These are phyloP conservation scores for Eucalyptus victrix DNA, from an alignment of 345 rosid genomes.

Conservation along the genomic window DNA sequence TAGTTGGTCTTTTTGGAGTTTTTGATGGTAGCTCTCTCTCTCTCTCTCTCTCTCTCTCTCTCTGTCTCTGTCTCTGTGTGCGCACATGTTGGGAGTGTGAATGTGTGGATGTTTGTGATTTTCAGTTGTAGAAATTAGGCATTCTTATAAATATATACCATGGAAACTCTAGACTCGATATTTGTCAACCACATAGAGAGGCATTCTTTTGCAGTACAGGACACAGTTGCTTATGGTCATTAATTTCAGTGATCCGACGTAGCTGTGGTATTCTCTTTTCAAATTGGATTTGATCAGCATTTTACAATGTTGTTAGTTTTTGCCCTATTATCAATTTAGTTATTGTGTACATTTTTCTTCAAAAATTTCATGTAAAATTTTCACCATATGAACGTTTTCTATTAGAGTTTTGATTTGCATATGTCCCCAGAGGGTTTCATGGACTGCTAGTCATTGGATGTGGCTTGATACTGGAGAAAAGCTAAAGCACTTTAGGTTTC, in stretches of 20 bases:
- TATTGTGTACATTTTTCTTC: not conserved
- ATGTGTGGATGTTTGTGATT: not conserved
- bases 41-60: not conserved
- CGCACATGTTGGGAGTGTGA: not conserved
- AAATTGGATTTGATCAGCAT: not conserved
- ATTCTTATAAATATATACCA: not conserved
- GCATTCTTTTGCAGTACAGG: not conserved
- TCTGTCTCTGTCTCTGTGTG: no score
- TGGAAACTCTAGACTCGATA: not conserved
- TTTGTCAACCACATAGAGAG: not conserved
- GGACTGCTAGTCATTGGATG: not conserved
- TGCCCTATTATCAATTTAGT: not conserved
- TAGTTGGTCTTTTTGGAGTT: constrained; percentile 97
- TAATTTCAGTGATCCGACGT: not conserved
- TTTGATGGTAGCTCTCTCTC: constrained; percentile 68
- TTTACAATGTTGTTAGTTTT: not conserved
- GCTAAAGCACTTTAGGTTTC: not conserved
- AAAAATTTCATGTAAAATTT: not conserved
- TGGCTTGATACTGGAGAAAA: not conserved
- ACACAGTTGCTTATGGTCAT: not conserved
- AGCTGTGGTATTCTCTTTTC: not conserved
- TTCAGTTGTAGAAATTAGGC: not conserved
- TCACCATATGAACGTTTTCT: not conserved
- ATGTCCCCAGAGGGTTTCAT: not conserved
- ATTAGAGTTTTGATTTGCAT: not conserved